These are phyloP conservation scores for Lodderomyces beijingensis DNA, from an alignment of 1,139 yeast genomes.

Conservation along the genomic window DNA sequence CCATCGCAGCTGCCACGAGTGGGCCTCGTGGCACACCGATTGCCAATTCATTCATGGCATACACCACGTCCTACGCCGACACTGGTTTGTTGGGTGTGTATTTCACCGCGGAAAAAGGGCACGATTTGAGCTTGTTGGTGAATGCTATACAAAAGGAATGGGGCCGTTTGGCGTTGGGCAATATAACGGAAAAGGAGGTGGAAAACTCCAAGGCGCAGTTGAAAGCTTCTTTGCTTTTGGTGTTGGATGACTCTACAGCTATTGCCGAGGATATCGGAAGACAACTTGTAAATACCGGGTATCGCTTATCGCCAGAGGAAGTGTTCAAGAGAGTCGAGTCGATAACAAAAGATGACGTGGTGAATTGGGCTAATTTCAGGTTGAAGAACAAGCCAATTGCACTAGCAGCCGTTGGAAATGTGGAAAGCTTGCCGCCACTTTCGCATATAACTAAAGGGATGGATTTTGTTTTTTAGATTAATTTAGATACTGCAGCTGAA, in stretches of 20 bases:
- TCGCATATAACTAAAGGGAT: conserved; percentile 42
- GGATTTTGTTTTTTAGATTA: conserved; percentile 11
- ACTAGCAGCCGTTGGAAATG: conserved; percentile 85
- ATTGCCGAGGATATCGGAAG: conserved; percentile 98
- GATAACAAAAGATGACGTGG: conserved; percentile 74
- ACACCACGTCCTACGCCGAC: conserved; percentile 95
- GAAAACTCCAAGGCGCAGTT: conserved; percentile 92
- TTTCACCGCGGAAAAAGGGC: conserved; percentile 73
- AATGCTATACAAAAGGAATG: conserved; percentile 82
- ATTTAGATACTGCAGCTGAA: conserved; percentile 12
- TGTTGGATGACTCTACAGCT: conserved; percentile 92
- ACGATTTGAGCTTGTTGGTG: conserved; percentile 61
- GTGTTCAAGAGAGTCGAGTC: conserved; percentile 80
- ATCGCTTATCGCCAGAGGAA: conserved; percentile 85
- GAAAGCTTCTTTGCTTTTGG: conserved; percentile 83
- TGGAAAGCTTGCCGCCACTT: conserved; percentile 58
- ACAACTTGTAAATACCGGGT: conserved; percentile 93
- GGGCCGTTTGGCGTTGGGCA: conserved; percentile 76
- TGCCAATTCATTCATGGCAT: conserved; percentile 94
- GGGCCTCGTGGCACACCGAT: conserved; percentile 49
- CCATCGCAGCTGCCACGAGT: conserved; percentile 69
- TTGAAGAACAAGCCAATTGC: conserved; percentile 79
- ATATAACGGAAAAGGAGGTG: conserved; percentile 79
- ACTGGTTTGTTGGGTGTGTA: conserved; percentile 98
- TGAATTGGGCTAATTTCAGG: conserved; percentile 84